Evolutionary conservation across 257 asterid genomes (phyloP), one percentile per base, ranked within the genome.

Genomic region (Paraleonurus japonicus): DNA sequence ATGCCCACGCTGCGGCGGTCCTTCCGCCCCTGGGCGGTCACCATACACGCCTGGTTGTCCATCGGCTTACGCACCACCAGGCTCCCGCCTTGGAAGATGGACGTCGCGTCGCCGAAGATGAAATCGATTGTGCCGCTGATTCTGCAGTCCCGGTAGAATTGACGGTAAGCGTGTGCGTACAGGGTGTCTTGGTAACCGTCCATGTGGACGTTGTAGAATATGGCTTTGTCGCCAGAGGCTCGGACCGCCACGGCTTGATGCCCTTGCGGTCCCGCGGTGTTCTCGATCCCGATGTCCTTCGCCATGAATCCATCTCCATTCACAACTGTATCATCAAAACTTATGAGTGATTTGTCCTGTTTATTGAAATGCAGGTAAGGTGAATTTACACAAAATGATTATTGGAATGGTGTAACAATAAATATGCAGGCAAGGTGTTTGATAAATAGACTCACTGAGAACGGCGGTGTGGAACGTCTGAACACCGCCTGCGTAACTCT

Each of bases 21-120:
- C 35, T 80, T 88, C 19, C 97, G 86, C 2, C 97, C 98, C 68
- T 92, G 98, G 12, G 98, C 98, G 0, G 96, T 92, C 17, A 89
- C 90, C 96, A 89, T 89, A 78, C 96, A 89, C 0, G 80, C 89
- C 55, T 88, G 98, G 84, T 81, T 80, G 1, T 45, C 66, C 30
- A 85, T n/a, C 3, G 98, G 98, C 81, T 76, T 82, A 24, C 97
- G 89, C 0, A 87, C 92, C 4, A 89, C 69, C 24, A 87, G 39
- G 35, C 69, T 75, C 79, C 94, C 82, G 62, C 83, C 87, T 5
- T 90, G 96, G 85, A 90, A 87, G 11, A 92, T 75, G 55, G 89
- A 81, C 0, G 73, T 35, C 4, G 94, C 96, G 48, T 92, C 95
- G 1, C 98, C 98, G 48, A 90, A 92, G 76, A 92, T 69, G 75